phyloP scores from a whole-genome alignment of 306 rosid genomes.

The Castanea sativa region DNA sequence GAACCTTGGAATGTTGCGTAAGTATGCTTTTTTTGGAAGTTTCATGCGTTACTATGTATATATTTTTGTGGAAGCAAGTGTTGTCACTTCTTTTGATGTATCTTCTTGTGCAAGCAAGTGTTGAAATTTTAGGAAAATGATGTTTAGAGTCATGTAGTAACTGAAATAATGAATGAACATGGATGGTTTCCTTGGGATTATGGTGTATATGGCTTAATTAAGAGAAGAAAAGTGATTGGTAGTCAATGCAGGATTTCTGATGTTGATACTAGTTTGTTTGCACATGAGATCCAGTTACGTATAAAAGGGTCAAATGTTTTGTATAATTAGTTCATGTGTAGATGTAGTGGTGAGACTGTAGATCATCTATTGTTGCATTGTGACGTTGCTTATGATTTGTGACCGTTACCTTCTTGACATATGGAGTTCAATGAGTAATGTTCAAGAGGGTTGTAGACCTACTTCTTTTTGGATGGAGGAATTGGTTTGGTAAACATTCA shows the following conservation, averaged over 20 bases:
- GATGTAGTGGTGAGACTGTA: too few relatives aligned
- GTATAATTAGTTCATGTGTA: too few relatives aligned
- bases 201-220: background rate
- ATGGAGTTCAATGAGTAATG: too few relatives aligned
- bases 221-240: background rate
- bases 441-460: too few relatives aligned
- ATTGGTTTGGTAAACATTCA: too few relatives aligned
- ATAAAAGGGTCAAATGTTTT: too few relatives aligned
- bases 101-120: background rate
- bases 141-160: background rate
- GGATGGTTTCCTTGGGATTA: background rate
- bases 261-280: background rate
- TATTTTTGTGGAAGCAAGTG: background rate
- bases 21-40: conserved; percentile 41
- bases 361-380: too few relatives aligned
- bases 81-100: background rate
- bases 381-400: too few relatives aligned
- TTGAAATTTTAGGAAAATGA: background rate
- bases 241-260: background rate
- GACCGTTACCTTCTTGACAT: too few relatives aligned
- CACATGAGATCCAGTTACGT: background rate
- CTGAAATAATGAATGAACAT: background rate
- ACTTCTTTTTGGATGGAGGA: too few relatives aligned
- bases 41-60: background rate
- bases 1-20: conserved; percentile 99